Conservation (phyloP, 2,329 filamentous ascomycete species). For the Clarireedia paspali region DNA sequence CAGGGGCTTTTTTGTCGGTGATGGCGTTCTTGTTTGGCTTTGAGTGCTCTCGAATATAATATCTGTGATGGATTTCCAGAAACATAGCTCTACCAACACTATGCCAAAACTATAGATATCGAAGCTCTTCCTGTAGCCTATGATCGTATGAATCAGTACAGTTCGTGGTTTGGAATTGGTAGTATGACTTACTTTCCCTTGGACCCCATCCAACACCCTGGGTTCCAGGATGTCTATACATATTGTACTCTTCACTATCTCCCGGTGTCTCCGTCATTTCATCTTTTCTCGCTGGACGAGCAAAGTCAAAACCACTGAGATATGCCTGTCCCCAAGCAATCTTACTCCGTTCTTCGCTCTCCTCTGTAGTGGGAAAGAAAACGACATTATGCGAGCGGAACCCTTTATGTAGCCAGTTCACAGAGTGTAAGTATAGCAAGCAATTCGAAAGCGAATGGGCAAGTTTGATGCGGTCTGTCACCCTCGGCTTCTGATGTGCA, state of each 20-base stretch:
- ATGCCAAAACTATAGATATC: conserved; percentile 47
- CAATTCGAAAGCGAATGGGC: conserved; percentile 45
- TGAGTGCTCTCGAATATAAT: conserved; percentile 31
- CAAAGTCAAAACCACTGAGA: conserved; percentile 48
- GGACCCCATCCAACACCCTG: conserved; percentile 15
- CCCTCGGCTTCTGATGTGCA: conserved; percentile 36
- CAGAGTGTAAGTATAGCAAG: conserved; percentile 46
- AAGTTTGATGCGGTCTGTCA: conserved; percentile 44
- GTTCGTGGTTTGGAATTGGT: background rate
- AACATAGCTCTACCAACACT: conserved; percentile 45
- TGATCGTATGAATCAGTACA: background rate
- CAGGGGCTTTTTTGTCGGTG: conserved; percentile 8
- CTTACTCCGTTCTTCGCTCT: background rate
- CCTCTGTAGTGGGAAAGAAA: conserved; percentile 35
- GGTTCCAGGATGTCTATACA: conserved; percentile 40
- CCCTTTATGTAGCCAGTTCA: conserved; percentile 53
- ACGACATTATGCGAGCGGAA: conserved; percentile 46
- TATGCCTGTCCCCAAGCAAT: conserved; percentile 36
- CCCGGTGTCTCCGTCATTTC: conserved; percentile 43
- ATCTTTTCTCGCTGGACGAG: conserved; percentile 40
- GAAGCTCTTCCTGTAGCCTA: conserved; percentile 34
- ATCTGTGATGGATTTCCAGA: conserved; percentile 40
- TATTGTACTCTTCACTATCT: conserved; percentile 37
- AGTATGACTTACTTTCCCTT: conserved; percentile 6
- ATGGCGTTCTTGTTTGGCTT: background rate